Evolutionary conservation across 768 basidiomycete species (phyloP), one percentile per base, ranked within the genome.

Genomic region (Lactarius vividus): DNA sequence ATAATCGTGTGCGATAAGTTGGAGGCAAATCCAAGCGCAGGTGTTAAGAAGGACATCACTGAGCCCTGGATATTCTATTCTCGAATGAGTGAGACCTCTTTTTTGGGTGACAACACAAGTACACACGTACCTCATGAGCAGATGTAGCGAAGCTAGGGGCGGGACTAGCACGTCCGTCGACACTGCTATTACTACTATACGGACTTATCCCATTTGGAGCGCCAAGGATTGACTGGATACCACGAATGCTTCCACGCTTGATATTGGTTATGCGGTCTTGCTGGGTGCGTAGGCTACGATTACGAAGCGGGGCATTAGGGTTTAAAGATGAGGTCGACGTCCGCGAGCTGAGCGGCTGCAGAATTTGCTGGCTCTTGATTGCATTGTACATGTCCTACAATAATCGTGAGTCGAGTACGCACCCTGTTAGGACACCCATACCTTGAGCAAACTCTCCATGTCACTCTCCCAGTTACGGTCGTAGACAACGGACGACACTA

Each of bases 1-100:
- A 99, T 99, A 74, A 98, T 98, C 4, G 95, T 94, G 74, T 97
- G 91, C 2, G 94, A 93, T 37, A 99, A 82, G 71, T 96, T 98
- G 59, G 92, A 94, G 4, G 95, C 97, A 74, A 99, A 98, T 4
- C 97, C 97, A n/a, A 98, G 82, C 0, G 94, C 87, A 0, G 94
- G 91, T 2, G 89, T 84, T 58, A 92, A 82, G 77, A 91, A 90
- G 15, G 87, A 83, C 13, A 85, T 82, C 72, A 85, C 84, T 29
- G 88, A 87, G 61, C 80, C 84, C 67, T 89, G 85, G 70, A 85
- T 66, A 28, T 80, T 67, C 66, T 67, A 28, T 85, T 85, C 88
- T 67, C 8, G 58, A 65, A 35, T 60, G 61, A 59, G 67, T 59
- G 2, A 66, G 54, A 52, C 35, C 2, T 58, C 55, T 59, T 42